A percentile compares a stretch with the other conserved stretches of the same genome.
Conservation (phyloP, 1,284 basidiomycete genomes). For the Hypsizygus ulmarius region DNA sequence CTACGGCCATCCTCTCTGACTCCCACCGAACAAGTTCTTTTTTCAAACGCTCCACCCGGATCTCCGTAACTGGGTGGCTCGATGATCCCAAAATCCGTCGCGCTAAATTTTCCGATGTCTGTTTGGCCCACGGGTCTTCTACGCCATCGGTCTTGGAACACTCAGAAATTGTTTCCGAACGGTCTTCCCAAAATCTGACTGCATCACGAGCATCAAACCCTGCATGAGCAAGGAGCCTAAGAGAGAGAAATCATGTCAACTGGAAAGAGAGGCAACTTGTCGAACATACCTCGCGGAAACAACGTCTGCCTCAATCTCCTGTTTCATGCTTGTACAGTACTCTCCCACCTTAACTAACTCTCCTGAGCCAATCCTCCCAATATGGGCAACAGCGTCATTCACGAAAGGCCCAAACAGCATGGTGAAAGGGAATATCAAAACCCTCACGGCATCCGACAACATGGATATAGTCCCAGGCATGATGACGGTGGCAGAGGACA, state of each 20-base stretch:
- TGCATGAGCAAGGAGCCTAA: slow-evolving; percentile 79
- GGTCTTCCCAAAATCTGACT: slow-evolving; percentile 70
- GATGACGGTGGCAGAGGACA: slow-evolving; percentile 79
- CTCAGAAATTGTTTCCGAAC: slow-evolving; percentile 31
- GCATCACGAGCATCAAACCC: slow-evolving; percentile 80
- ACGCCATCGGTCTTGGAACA: slow-evolving; percentile 25
- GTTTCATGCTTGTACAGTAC: slow-evolving; percentile 67
- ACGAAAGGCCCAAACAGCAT: slow-evolving; percentile 89
- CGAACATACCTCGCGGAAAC: slow-evolving; percentile 69
- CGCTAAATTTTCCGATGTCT: slow-evolving; percentile 20
- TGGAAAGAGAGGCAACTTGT: slow-evolving; percentile 3
- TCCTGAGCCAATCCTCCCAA: slow-evolving; percentile 72
- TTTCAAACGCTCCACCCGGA: slow-evolving; percentile 55
- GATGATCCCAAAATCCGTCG: slow-evolving; percentile 44
- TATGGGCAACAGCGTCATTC: slow-evolving; percentile 82
- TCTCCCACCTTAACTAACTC: slow-evolving; percentile 72
- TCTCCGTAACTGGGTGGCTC: slow-evolving; percentile 62
- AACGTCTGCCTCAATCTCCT: slow-evolving; percentile 89
- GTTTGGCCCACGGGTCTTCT: slow-evolving; percentile 13
- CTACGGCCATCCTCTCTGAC: slow-evolving; percentile 38
- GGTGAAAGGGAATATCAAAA: slow-evolving; percentile 82
- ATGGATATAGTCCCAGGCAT: slow-evolving; percentile 80
- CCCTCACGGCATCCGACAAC: slow-evolving; percentile 68
- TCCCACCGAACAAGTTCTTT: slow-evolving; percentile 70
- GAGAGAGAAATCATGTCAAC: slow-evolving; percentile 6